These are phyloP conservation scores for Lobosporangium transversale DNA, from an alignment of 192 early-diverging fungal species.

Conservation along the genomic window DNA sequence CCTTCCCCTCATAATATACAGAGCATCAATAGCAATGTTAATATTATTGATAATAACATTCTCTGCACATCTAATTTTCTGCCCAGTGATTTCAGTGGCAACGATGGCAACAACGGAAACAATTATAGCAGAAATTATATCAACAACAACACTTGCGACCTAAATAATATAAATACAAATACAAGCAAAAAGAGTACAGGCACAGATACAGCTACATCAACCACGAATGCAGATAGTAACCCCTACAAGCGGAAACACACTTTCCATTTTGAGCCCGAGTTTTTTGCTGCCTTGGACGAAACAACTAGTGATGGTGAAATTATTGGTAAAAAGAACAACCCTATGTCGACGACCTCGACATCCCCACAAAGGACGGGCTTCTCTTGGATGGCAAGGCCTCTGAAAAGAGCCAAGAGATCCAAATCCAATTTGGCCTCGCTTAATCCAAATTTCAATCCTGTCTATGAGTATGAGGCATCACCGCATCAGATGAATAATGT, in stretches of 20 bases:
- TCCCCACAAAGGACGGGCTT: neutral
- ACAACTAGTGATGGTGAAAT: neutral
- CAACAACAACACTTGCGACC: no score
- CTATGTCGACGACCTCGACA: neutral
- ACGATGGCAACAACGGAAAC: neutral
- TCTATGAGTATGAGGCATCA: neutral
- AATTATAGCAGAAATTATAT: neutral
- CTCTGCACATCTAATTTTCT: no score
- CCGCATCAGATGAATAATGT: neutral
- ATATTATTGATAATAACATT: neutral
- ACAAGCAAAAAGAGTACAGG: neutral
- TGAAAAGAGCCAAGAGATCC: conserved; percentile 11
- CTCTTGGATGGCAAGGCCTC: conserved; percentile 1
- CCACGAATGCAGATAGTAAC: neutral
- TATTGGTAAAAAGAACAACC: neutral
- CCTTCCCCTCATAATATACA: neutral
- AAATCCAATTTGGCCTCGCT: neutral
- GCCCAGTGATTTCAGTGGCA: neutral
- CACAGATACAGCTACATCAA: no score
- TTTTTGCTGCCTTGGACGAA: conserved; percentile 34
- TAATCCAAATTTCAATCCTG: neutral
- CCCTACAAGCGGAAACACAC: conserved; percentile 35
- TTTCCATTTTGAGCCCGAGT: conserved; percentile 44
- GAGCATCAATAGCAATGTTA: neutral
- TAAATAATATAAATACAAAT: neutral